Conservation (phyloP, 305 asterid species). For the Solanum aculeatissimum region DNA sequence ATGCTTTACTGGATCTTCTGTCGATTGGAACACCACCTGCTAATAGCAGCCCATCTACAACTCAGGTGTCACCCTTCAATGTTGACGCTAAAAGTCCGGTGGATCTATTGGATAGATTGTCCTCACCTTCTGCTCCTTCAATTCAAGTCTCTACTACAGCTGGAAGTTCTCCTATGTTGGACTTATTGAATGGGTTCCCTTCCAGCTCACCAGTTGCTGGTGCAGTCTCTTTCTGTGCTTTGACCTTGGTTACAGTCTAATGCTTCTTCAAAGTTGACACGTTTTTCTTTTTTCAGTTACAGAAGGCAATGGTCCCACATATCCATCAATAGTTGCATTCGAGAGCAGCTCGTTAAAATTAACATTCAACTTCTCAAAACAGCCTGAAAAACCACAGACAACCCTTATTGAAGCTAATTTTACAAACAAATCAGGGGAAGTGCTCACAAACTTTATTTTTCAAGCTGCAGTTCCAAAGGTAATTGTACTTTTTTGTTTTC, state of each 20-base stretch:
- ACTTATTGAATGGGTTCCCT: slow-evolving; percentile 67
- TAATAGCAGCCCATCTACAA: slow-evolving; percentile 39
- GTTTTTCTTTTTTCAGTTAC: slow-evolving; percentile 20
- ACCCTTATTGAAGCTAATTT: slow-evolving; percentile 70
- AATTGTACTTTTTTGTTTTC: not conserved
- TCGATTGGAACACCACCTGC: slow-evolving; percentile 74
- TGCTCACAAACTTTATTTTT: slow-evolving; percentile 64
- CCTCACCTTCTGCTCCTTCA: slow-evolving; percentile 39
- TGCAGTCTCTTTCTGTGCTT: slow-evolving; percentile 9
- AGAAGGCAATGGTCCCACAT: slow-evolving; percentile 52
- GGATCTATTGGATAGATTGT: slow-evolving; percentile 34
- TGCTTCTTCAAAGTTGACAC: not conserved
- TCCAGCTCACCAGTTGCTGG: slow-evolving; percentile 44
- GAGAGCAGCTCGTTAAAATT: slow-evolving; percentile 76
- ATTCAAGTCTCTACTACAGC: slow-evolving; percentile 23
- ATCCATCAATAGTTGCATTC: slow-evolving; percentile 71
- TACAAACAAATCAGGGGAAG: slow-evolving; percentile 51
- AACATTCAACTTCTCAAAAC: slow-evolving; percentile 76
- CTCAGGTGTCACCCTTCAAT: slow-evolving; percentile 35
- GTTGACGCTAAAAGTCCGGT: slow-evolving; percentile 33
- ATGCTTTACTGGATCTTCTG: slow-evolving; percentile 73
- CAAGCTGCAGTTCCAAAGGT: slow-evolving; percentile 99
- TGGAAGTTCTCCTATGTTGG: slow-evolving; percentile 63
- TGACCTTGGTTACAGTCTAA: not conserved
- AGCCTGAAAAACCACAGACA: slow-evolving; percentile 61